These are phyloP conservation scores for Diddensiella transvaalensis DNA, from an alignment of 805 yeast species.

Conservation along the genomic window DNA sequence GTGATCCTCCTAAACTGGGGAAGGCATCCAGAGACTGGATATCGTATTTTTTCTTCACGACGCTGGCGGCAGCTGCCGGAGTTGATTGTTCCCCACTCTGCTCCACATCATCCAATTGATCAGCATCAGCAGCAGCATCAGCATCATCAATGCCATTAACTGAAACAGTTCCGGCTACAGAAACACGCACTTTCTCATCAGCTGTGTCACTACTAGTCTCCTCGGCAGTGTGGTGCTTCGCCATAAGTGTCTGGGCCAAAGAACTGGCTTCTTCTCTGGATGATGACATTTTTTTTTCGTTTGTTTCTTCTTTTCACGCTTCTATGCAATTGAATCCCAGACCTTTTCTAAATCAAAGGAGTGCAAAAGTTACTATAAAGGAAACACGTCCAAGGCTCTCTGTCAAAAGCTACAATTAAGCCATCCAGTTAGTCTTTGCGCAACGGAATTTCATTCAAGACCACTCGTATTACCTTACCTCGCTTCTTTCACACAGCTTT, in stretches of 20 bases:
- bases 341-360: no score
- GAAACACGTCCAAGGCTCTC: no score
- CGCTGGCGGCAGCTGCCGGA: neutral
- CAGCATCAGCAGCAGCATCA: no score
- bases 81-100: neutral
- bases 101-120: neutral
- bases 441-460: no score
- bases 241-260: slow-evolving; percentile 23
- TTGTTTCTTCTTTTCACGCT: no score
- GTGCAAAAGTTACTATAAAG: no score
- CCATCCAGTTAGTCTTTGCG: no score
- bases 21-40: slow-evolving; percentile 30
- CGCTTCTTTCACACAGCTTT: no score
- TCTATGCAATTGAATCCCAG: no score
- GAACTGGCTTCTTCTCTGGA: slow-evolving; percentile 15
- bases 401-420: no score
- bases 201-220: neutral
- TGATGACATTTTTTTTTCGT: slow-evolving; percentile 4
- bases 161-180: neutral
- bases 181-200: neutral
- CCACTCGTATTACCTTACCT: no score
- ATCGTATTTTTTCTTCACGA: slow-evolving; percentile 18
- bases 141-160: slow-evolving; percentile 1
- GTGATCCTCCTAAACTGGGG: slow-evolving; percentile 28
- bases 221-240: slow-evolving; percentile 17